Evolutionary conservation across 306 rosid genomes (phyloP).

Genomic region (Vachellia pachyceras): DNA sequence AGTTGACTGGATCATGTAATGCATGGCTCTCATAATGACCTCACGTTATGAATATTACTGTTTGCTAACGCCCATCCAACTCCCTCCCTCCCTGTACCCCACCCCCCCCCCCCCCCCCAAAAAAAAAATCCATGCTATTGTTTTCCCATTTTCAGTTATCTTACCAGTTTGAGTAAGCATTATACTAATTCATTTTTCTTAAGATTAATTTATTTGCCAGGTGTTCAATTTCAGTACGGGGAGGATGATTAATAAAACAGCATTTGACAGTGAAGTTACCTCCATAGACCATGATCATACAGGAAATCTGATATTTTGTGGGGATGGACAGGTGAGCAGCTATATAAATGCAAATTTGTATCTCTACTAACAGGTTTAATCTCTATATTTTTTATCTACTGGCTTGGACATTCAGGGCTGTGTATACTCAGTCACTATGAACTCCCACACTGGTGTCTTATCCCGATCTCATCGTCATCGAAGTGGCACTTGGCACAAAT

Average conservation of each 20-base stretch:
- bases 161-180: not conserved
- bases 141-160: slow-evolving; percentile 10
- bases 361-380: slow-evolving; percentile 29
- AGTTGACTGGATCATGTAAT: slow-evolving; percentile 27
- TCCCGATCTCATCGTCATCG: slow-evolving; percentile 89
- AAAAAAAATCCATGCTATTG: slow-evolving; percentile 19
- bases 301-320: slow-evolving; percentile 17
- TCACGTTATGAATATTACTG: not conserved
- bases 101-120: too few species aligned
- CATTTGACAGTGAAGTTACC: slow-evolving; percentile 81
- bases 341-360: slow-evolving; percentile 25
- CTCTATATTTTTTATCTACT: slow-evolving; percentile 30
- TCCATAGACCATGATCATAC: slow-evolving; percentile 49
- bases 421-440: slow-evolving; percentile 85
- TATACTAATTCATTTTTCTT: slow-evolving; percentile 27
- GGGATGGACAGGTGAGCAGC: slow-evolving; percentile 55
- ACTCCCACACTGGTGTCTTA: slow-evolving; percentile 82
- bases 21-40: not conserved
- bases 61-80: not conserved
- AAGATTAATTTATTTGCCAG: slow-evolving; percentile 51
- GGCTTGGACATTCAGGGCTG: slow-evolving; percentile 71
- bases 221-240: slow-evolving; percentile 98
- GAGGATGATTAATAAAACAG: slow-evolving; percentile 73
- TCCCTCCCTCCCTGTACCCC: not conserved
- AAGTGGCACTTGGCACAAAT: slow-evolving; percentile 69